phyloP scores from a whole-genome alignment of 2,329 filamentous ascomycete species.

The Pseudocercospora eumusae region DNA sequence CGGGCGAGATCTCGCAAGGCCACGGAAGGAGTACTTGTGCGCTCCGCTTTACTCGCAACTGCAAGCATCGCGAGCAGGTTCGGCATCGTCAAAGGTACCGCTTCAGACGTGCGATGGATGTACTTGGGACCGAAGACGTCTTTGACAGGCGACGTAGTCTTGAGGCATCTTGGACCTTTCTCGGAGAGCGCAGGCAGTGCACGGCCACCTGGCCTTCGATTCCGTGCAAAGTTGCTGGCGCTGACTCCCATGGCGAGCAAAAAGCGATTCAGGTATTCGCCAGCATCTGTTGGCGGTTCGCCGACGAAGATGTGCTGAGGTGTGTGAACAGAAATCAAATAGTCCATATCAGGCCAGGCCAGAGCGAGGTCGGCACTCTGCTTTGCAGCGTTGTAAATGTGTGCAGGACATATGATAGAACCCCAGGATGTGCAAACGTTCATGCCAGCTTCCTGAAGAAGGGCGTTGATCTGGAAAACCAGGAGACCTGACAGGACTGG shows the following conservation, averaged over 20 bases:
- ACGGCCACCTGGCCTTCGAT: not conserved
- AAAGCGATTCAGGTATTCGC: not conserved
- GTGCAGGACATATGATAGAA: not conserved
- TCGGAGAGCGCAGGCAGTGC: not conserved
- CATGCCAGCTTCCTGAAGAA: not conserved
- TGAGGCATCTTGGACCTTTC: not conserved
- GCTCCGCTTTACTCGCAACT: not conserved
- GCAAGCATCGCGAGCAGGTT: not conserved
- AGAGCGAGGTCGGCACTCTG: not conserved
- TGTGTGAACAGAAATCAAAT: not conserved
- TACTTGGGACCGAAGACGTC: not conserved
- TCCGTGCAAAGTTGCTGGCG: not conserved
- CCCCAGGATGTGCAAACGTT: not conserved
- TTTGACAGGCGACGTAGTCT: not conserved
- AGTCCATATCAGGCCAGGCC: not conserved
- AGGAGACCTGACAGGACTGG: not conserved
- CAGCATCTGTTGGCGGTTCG: not conserved
- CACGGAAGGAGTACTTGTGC: not conserved
- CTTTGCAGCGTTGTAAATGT: not conserved
- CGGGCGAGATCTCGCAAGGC: not conserved
- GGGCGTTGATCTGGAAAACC: not conserved
- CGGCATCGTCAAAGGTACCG: not conserved
- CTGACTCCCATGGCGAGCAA: not conserved
- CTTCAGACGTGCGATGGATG: not conserved
- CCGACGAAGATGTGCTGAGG: not conserved